These are phyloP conservation scores for Russula vinacea DNA, from an alignment of 768 basidiomycete genomes.

Conservation along the genomic window DNA sequence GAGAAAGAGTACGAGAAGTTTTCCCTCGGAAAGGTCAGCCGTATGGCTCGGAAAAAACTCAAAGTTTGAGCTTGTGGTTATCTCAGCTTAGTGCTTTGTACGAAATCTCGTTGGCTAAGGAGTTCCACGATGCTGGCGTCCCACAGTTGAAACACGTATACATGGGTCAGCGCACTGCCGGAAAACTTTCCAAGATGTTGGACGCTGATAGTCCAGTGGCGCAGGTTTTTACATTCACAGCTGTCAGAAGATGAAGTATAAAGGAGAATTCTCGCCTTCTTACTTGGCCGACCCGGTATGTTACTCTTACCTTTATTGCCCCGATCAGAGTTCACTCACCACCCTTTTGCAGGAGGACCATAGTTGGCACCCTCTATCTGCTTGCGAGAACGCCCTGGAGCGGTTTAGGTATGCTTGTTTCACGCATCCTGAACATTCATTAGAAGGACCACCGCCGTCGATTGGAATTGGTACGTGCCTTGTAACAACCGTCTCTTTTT, in stretches of 20 bases:
- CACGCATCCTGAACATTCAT: conserved; percentile 57
- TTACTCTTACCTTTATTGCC: conserved; percentile 1
- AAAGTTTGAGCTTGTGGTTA: not conserved
- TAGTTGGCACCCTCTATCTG: conserved; percentile 66
- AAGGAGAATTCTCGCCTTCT: conserved; percentile 89
- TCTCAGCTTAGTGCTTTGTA: conserved; percentile 79
- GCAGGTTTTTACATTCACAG: conserved; percentile 90
- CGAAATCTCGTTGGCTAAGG: conserved; percentile 70
- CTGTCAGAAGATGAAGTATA: conserved; percentile 94
- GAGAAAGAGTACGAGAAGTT: conserved; percentile 63
- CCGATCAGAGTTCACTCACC: not conserved
- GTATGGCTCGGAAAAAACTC: not conserved
- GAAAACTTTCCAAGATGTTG: not conserved
- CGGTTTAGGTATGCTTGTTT: conserved; percentile 67
- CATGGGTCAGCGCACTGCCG: conserved; percentile 60
- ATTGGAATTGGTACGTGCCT: conserved; percentile 7
- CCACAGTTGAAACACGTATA: conserved; percentile 66
- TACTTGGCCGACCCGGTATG: conserved; percentile 82
- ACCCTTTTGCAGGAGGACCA: conserved; percentile 65
- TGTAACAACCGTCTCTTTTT: not conserved
- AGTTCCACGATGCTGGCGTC: conserved; percentile 71
- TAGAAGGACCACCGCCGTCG: conserved; percentile 23
- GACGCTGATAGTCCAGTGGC: not conserved
- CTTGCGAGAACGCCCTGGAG: conserved; percentile 59
- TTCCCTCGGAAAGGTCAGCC: conserved; percentile 71